These are phyloP conservation scores for Lachnellula occidentalis DNA, from an alignment of 2,329 filamentous ascomycete genomes.

Conservation along the genomic window DNA sequence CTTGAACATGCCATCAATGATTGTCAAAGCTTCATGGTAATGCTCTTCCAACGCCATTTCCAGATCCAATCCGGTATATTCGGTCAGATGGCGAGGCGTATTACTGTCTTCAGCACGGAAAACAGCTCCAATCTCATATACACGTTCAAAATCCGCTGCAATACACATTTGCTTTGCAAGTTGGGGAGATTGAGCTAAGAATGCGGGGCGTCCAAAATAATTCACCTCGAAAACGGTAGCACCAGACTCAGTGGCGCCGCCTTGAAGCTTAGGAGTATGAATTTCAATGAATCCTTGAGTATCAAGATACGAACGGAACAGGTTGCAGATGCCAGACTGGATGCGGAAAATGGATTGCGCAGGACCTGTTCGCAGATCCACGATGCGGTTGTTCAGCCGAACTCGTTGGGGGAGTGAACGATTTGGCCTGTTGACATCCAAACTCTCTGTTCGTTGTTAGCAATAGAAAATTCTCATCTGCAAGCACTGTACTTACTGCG, in stretches of 20 bases:
- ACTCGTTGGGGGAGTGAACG: conserved; percentile 38
- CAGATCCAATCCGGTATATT: conserved; percentile 88
- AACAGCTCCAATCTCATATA: conserved; percentile 85
- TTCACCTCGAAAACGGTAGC: conserved; percentile 87
- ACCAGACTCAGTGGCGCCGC: conserved; percentile 83
- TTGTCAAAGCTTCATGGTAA: conserved; percentile 79
- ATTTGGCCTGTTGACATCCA: conserved; percentile 20
- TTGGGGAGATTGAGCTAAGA: conserved; percentile 87
- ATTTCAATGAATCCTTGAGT: conserved; percentile 82
- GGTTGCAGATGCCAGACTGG: conserved; percentile 71
- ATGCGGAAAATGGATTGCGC: conserved; percentile 86
- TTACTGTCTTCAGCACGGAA: conserved; percentile 96
- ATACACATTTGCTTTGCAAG: conserved; percentile 91
- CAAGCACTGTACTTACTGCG: conserved; percentile 13
- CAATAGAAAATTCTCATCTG: not conserved
- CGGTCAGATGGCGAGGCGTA: conserved; percentile 87
- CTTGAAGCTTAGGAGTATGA: conserved; percentile 87
- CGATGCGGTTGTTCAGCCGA: conserved; percentile 70
- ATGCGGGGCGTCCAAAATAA: conserved; percentile 83
- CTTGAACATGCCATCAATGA: conserved; percentile 78
- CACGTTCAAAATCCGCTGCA: conserved; percentile 79
- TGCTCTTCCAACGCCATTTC: conserved; percentile 89
- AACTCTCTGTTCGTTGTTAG: conserved; percentile 17
- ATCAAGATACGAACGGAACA: conserved; percentile 74
- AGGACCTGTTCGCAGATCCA: conserved; percentile 79